Evolutionary conservation across 441 rosid genomes (phyloP), one percentile per base, ranked within the genome.

Genomic region (Populus tomentosa): DNA sequence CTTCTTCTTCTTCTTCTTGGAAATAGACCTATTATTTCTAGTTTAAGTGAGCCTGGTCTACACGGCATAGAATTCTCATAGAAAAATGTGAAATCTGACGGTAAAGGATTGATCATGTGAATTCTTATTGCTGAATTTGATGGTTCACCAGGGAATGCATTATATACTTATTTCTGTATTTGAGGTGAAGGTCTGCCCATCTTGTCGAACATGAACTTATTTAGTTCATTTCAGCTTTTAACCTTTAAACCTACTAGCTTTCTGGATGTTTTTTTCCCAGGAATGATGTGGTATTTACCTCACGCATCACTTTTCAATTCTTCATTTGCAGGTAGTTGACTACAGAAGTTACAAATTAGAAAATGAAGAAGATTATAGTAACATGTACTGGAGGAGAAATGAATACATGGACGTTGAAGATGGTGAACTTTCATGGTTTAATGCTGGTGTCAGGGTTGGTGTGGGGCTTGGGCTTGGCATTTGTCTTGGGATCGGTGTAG

Each of bases 391-490:
- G 97, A 84, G 90, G 86, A 84, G 91, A 73, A 87, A 80, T 3
- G 87, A 86, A 69, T 85, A 83, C 71, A 79, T 87, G 75, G 95
- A 88, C 10, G 81, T 82, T 3, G 97, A 89, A 81, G 97, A 92
- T 35, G 97, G 98, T 7, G 97, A 92, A 81, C 90, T 94, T 65
- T 89, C 95, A 36, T 94, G 97, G 32, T 30, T 30, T 30, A 30
- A 30, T 30, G 32, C 32, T 30, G 32, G 32, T 30, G 32, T 30
- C 4, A 86, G 97, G 70, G 98, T 92, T 77, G 98, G 98, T 5
- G 96, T 94, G 20, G 97, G 98, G 67, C 90, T 94, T 21, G 96
- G 98, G 67, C 98, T 94, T 10, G 97, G 98, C 26, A 86, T 92
- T 59, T 94, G 94, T 68, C 83, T 94, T 33, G 97, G 97, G 67